phyloP scores from a whole-genome alignment of 768 basidiomycete genomes.

The Calocybe indica region DNA sequence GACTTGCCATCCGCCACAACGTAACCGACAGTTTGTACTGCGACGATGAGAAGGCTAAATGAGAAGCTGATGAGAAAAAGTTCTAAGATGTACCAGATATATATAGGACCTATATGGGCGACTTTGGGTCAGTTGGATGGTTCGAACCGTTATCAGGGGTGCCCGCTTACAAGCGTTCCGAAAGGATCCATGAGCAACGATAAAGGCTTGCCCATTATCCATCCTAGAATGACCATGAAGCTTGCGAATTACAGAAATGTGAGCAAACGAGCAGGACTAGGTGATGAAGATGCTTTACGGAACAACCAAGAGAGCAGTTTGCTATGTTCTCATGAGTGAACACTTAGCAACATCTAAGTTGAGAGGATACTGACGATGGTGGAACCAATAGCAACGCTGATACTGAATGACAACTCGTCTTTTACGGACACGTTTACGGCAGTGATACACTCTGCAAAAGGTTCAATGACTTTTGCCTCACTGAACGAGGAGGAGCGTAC shows the following conservation, averaged over 20 bases:
- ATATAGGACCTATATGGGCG: slow-evolving; percentile 28
- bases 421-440: slow-evolving; percentile 90
- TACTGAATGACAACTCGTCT: slow-evolving; percentile 79
- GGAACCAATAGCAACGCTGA: slow-evolving; percentile 87
- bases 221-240: slow-evolving; percentile 71
- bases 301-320: slow-evolving; percentile 83
- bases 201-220: slow-evolving; percentile 77
- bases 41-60: not conserved
- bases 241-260: slow-evolving; percentile 20
- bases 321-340: slow-evolving; percentile 32
- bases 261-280: not conserved
- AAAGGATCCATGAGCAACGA: slow-evolving; percentile 86
- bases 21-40: slow-evolving; percentile 81
- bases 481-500: slow-evolving; percentile 23
- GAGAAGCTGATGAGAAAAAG: not conserved
- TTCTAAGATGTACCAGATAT: slow-evolving; percentile 27
- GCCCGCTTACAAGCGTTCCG: slow-evolving; percentile 57
- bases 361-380: slow-evolving; percentile 52
- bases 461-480: not conserved
- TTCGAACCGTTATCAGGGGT: not conserved
- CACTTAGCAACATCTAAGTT: not conserved
- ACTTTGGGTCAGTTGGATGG: not conserved
- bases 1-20: slow-evolving; percentile 77
- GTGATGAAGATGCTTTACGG: slow-evolving; percentile 41
- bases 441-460: slow-evolving; percentile 70